phyloP scores from a whole-genome alignment of 768 basidiomycete species.

The Obba rivulosa region DNA sequence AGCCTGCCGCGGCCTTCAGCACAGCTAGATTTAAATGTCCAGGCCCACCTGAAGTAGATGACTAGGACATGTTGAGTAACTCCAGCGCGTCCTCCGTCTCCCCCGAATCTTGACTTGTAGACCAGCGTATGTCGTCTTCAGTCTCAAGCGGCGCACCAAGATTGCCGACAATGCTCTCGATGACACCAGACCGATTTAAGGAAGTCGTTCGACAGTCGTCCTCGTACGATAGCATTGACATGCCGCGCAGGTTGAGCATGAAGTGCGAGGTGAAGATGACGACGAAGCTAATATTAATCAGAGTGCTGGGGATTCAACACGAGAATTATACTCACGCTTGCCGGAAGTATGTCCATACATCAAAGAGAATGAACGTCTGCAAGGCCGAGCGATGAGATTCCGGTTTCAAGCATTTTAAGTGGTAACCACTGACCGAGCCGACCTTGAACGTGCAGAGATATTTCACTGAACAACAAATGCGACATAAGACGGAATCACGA shows the following conservation, averaged over 20 bases:
- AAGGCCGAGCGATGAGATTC: neutral
- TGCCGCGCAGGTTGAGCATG: slow-evolving; percentile 14
- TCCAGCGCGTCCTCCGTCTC: too few species aligned
- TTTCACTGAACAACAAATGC: too few species aligned
- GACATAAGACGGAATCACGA: too few species aligned
- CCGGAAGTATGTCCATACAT: slow-evolving; percentile 11
- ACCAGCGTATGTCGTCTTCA: neutral
- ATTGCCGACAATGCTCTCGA: neutral
- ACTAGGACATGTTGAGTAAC: too few species aligned
- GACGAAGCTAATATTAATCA: slow-evolving; percentile 3
- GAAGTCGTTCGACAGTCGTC: neutral
- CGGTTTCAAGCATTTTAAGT: neutral
- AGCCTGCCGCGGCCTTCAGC: too few species aligned
- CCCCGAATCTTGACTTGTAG: too few species aligned
- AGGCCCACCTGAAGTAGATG: too few species aligned
- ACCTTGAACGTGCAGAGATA: slow-evolving; percentile 1
- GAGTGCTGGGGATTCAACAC: neutral
- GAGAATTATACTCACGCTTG: slow-evolving; percentile 8
- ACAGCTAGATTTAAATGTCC: too few species aligned
- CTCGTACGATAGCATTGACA: neutral
- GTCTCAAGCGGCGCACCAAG: neutral
- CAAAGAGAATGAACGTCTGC: slow-evolving; percentile 8
- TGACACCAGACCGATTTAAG: neutral
- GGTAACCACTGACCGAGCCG: slow-evolving; percentile 1
- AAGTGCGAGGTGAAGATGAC: slow-evolving; percentile 12